A percentile compares a stretch with the other conserved stretches of the same genome.
Conservation (phyloP, 495 filamentous ascomycete genomes). For the Aspergillus saccharolyticus region DNA sequence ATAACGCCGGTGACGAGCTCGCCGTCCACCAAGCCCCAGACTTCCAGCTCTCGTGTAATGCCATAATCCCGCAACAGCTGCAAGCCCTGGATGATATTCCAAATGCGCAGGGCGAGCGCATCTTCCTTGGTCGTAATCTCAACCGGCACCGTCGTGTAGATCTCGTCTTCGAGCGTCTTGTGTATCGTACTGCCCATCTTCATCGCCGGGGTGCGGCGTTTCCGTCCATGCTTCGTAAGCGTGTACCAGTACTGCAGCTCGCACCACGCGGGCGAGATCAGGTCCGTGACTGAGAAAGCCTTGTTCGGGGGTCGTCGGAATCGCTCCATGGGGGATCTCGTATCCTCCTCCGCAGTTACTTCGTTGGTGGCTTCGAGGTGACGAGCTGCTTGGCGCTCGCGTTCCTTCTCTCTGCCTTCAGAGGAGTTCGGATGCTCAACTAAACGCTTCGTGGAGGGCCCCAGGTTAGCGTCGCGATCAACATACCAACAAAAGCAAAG, state of each 20-base stretch:
- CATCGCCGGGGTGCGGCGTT: constrained; percentile 75
- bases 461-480: constrained; percentile 38
- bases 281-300: constrained; percentile 82
- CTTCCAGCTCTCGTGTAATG: constrained; percentile 79
- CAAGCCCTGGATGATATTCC: constrained; percentile 89
- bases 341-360: constrained; percentile 24
- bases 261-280: constrained; percentile 89
- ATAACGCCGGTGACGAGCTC: constrained; percentile 84
- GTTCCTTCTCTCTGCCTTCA: constrained; percentile 39
- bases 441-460: constrained; percentile 55
- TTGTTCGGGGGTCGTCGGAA: constrained; percentile 75
- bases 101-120: constrained; percentile 72
- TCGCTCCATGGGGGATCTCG: constrained; percentile 60
- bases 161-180: constrained; percentile 75
- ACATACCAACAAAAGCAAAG: constrained; percentile 1
- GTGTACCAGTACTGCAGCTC: constrained; percentile 91
- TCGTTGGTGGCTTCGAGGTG: constrained; percentile 11
- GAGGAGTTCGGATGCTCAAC: constrained; percentile 50
- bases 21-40: constrained; percentile 87
- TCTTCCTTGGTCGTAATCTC: constrained; percentile 75
- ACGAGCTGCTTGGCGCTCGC: constrained; percentile 11
- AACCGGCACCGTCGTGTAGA: constrained; percentile 70
- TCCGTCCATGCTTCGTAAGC: constrained; percentile 69
- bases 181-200: constrained; percentile 72
- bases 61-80: constrained; percentile 71